Base-by-base conservation (phyloP, 805 yeast species). In the Metschnikowia colocasiae region DNA sequence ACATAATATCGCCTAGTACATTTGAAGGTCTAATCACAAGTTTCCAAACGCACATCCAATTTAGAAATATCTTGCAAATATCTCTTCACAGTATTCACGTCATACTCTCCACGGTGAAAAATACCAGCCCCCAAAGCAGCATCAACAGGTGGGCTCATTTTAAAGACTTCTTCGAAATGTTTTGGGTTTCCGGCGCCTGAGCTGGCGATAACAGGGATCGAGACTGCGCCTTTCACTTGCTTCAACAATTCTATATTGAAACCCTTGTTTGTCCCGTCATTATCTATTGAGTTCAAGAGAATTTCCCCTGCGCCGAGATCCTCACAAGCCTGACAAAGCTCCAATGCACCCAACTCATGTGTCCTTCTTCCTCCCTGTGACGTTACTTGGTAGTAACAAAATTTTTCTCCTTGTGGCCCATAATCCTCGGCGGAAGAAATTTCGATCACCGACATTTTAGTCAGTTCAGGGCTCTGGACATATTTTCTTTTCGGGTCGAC, bases 121-220 rank as follows among this genome's bases (percentile, higher is more conserved):
- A 94, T 85, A 37, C 99, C 99, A 3, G 99, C 99, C 32, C 99
- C 99, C 34, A 94, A 75, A 15, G 99, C 98, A 36, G 99, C 99
- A 69, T 94, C 99, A 1, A 94, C 85, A 5, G 78, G 74, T 13
- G 97, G 90, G 38, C 83, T 74, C 60, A 68, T 51, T 39, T 73
- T 75, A 61, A 94, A 94, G 2, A 88, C 99, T 54, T 94, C 89
- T 53, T 80, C 81, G 63, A 94, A 94, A 68, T 94, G 98, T 42
- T 74, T 78, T 1, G 99, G 99, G 19, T 72, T 80, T 43, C 99
- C 99, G 5, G 99, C 99, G 46, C 99, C 99, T 52, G 95, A 85
- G 6, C 97, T 90, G 0, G 99, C 98, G 64, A 94, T 94, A 2
- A 94, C 97, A 0, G 99, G 99, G 40, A 95, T 85, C 1, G 73